A percentile compares a stretch with the other conserved stretches of the same genome.
Evolutionary conservation across 1,139 yeast species (phyloP).

Genomic region (Diutina ranongensis): DNA sequence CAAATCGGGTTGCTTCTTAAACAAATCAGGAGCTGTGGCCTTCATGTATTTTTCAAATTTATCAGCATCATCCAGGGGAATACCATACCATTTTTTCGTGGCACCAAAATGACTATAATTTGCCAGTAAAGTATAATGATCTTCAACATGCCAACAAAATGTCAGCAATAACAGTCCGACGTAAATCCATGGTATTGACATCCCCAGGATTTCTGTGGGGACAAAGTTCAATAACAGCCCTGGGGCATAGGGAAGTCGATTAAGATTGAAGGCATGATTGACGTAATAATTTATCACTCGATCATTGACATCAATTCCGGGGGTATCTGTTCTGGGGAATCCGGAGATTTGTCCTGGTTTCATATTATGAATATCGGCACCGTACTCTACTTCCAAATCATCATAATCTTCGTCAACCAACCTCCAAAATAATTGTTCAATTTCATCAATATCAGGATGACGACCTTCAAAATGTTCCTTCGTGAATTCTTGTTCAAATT

Average conservation of each 20-base stretch:
- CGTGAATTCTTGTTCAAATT: conserved; percentile 33
- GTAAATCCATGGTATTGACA: conserved; percentile 78
- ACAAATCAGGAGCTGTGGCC: conserved; percentile 66
- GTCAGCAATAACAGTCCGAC: conserved; percentile 66
- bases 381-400: conserved; percentile 51
- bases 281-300: conserved; percentile 22
- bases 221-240: conserved; percentile 55
- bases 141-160: conserved; percentile 82
- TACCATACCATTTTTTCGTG: conserved; percentile 71
- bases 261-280: conserved; percentile 55
- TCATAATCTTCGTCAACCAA: conserved; percentile 35
- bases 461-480: conserved; percentile 17
- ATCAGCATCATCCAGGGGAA: conserved; percentile 45
- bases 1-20: conserved; percentile 77
- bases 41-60: conserved; percentile 45
- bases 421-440: conserved; percentile 56
- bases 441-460: conserved; percentile 21
- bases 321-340: conserved; percentile 33
- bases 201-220: conserved; percentile 57
- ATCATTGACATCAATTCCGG: not conserved
- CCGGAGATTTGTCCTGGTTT: conserved; percentile 57
- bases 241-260: conserved; percentile 51
- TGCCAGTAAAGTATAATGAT: conserved; percentile 68
- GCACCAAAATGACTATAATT: conserved; percentile 70
- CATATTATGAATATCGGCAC: conserved; percentile 65